These are phyloP conservation scores for Porphyrellus cyaneotinctus DNA, from an alignment of 768 basidiomycete genomes.

Conservation along the genomic window DNA sequence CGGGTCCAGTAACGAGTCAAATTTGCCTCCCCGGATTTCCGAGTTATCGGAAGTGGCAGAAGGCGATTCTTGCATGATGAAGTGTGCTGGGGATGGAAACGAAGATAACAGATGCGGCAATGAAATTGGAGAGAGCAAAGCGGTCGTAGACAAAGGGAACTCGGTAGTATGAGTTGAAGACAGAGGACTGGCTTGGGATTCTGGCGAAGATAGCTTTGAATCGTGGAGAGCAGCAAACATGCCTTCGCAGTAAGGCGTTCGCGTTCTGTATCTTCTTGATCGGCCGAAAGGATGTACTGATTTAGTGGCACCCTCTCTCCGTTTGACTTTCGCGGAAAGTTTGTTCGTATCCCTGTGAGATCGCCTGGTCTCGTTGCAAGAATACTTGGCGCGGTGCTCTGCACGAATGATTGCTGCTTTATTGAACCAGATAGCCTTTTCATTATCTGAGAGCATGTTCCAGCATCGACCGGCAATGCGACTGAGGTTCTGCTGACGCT, in stretches of 20 bases:
- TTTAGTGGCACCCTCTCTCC: conserved; percentile 32
- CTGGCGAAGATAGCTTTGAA: conserved; percentile 1
- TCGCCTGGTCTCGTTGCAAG: conserved; percentile 29
- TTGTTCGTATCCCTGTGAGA: conserved; percentile 19
- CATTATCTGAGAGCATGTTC: conserved; percentile 38
- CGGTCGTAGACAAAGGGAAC: conserved; percentile 4
- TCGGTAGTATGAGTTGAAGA: not conserved
- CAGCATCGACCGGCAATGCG: conserved; percentile 52
- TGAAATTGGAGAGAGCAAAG: conserved; percentile 13
- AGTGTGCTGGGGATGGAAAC: conserved; percentile 7
- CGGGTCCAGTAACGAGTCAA: conserved; percentile 17
- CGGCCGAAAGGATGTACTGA: conserved; percentile 35
- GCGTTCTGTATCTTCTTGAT: conserved; percentile 28
- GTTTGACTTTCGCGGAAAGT: conserved; percentile 24
- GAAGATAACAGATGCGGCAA: conserved; percentile 17
- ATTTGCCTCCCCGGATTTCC: conserved; percentile 1
- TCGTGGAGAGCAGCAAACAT: conserved; percentile 13
- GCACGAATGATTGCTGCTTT: conserved; percentile 27
- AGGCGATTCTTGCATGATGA: not conserved
- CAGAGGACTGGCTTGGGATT: not conserved
- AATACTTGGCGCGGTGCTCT: conserved; percentile 29
- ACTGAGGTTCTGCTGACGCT: conserved; percentile 52
- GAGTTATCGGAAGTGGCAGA: conserved; percentile 14
- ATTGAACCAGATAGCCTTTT: conserved; percentile 35
- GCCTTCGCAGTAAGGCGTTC: conserved; percentile 9